Evolutionary conservation across 2,329 filamentous ascomycete genomes (phyloP).

Genomic region (Fusarium guadeloupense): DNA sequence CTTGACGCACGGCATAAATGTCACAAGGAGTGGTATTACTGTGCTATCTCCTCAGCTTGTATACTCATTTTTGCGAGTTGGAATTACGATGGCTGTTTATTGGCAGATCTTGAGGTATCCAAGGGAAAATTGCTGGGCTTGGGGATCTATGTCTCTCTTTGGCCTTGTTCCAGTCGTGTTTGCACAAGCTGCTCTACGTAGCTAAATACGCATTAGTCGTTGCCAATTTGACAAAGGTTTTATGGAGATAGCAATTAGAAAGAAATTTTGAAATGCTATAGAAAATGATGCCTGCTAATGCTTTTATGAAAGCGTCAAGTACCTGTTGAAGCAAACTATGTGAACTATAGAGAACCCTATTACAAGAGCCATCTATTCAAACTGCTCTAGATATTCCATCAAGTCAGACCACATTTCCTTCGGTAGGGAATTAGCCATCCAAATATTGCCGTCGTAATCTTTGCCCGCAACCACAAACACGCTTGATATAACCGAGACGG

Average conservation of each 20-base stretch:
- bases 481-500: constrained; percentile 17
- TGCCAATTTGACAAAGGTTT: too few relatives aligned
- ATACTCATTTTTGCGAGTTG: not conserved
- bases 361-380: too few relatives aligned
- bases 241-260: too few relatives aligned
- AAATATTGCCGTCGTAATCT: constrained; percentile 18
- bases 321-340: too few relatives aligned
- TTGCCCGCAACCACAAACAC: constrained; percentile 18
- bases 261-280: too few relatives aligned
- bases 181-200: constrained; percentile 4
- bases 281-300: too few relatives aligned
- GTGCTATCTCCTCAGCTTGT: not conserved
- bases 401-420: constrained; percentile 16
- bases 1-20: constrained; percentile 4
- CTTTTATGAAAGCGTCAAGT: too few relatives aligned
- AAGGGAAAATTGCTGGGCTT: constrained; percentile 11
- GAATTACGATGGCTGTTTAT: constrained; percentile 7
- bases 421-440: constrained; percentile 20
- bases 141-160: constrained; percentile 17
- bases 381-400: constrained; percentile 8
- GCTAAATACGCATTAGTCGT: too few relatives aligned
- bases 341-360: too few relatives aligned
- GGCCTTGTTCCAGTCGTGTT: constrained; percentile 11
- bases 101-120: constrained; percentile 18
- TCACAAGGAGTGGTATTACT: not conserved